Base-by-base conservation (phyloP, 208 protist genomes). In the Acanthamoeba royreba region DNA sequence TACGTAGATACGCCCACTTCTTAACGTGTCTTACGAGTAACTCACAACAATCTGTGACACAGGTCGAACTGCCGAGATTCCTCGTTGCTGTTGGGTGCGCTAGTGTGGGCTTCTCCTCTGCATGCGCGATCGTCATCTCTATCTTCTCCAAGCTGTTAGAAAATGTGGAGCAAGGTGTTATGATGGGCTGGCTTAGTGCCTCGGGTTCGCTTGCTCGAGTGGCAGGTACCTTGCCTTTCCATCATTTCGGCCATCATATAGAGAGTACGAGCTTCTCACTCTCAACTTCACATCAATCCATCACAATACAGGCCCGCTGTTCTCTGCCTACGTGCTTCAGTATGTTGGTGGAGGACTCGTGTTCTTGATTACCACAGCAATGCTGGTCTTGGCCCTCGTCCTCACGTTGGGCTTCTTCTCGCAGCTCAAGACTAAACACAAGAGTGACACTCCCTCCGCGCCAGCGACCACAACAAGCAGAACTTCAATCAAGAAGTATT, bases 161-260 rank as follows among this genome's bases (percentile, higher is more conserved):
- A 38, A 42, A 91, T 72, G 85, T 69, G 1, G 85, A 91, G 7
- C 86, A 94, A 58, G 94, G 94, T 4, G 58, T 92, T n/a, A 93
- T 93, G 86, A 95, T 95, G 94, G 94, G 94, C 33, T 95, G 83
- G 83, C 46, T 94, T 11, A 95, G 92, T 35, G 81, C 92, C 7
- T 81, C 61, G 40, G 94, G 94, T 31, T 95, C 94, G 7, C 47
- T 95, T 2, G 94, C 94, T 1, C 31, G 85, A 66, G 53, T 91
- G 22, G 53, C 42, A 4, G 85, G 85, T 91, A 43, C 85, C 13
- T 40, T 17, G n/a, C 13, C 38, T 2, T 85, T 40, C 35, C 17
- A 17, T 85, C 74, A 7, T 52, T 85, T 13, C n/a, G n/a, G n/a
- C n/a, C n/a, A n/a, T n/a, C 46, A 17, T 46, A 17, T 5, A 13